A percentile compares a stretch with the other conserved stretches of the same genome.
phyloP scores from a whole-genome alignment of 2,329 filamentous ascomycete genomes.

The Calycina herbarum region DNA sequence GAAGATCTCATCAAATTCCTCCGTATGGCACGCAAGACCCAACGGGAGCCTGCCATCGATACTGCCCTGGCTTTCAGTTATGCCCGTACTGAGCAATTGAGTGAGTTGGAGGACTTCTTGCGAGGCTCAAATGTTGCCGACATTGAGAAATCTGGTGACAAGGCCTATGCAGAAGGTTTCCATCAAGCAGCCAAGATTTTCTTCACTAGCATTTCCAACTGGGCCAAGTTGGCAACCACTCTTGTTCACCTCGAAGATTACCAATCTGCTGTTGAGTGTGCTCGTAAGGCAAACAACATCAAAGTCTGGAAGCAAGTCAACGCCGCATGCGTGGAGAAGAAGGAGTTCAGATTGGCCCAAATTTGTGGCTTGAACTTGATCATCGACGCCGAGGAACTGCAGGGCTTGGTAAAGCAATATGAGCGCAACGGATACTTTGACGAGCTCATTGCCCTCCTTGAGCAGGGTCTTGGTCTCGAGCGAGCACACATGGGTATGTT shows the following conservation, averaged over 20 bases:
- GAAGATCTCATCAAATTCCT: slow-evolving; percentile 96
- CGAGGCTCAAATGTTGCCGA: slow-evolving; percentile 92
- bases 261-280: slow-evolving; percentile 95
- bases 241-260: slow-evolving; percentile 97
- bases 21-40: slow-evolving; percentile 94
- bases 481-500: slow-evolving; percentile 88
- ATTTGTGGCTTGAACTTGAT: slow-evolving; percentile 99
- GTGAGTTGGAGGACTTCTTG: slow-evolving; percentile 95
- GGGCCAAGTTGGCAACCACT: slow-evolving; percentile 97
- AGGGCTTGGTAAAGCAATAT: slow-evolving; percentile 92
- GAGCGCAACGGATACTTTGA: slow-evolving; percentile 98
- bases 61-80: slow-evolving; percentile 93
- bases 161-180: slow-evolving; percentile 91
- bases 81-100: slow-evolving; percentile 85
- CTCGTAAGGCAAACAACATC: slow-evolving; percentile 97
- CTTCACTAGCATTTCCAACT: slow-evolving; percentile 97
- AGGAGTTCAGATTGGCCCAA: slow-evolving; percentile 97
- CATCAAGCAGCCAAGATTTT: slow-evolving; percentile 99
- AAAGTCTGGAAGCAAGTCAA: slow-evolving; percentile 99
- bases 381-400: slow-evolving; percentile 92
- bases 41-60: slow-evolving; percentile 90
- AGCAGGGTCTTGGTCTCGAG: slow-evolving; percentile 92
- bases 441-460: slow-evolving; percentile 89
- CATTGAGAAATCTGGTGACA: slow-evolving; percentile 95
- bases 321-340: slow-evolving; percentile 92